Conservation (phyloP, 768 basidiomycete species). For the Terana coerulea region DNA sequence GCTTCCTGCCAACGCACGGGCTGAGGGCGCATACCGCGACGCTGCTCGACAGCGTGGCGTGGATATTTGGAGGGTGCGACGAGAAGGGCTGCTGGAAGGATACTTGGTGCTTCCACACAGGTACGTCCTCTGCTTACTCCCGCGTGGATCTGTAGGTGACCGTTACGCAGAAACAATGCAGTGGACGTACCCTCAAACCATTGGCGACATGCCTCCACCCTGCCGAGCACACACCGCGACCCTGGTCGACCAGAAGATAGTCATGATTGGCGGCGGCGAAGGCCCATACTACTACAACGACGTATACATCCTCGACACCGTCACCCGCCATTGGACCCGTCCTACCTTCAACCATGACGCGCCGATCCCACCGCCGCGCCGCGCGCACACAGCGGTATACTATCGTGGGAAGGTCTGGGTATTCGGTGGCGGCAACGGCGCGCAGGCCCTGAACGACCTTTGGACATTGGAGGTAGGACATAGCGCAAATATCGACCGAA, state of each 20-base stretch:
- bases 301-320: conserved; percentile 80
- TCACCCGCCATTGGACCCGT: conserved; percentile 59
- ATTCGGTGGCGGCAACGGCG: conserved; percentile 93
- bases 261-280: conserved; percentile 86
- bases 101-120: conserved; percentile 82
- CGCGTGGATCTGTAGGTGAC: neutral
- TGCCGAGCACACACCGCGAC: conserved; percentile 89
- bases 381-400: conserved; percentile 84
- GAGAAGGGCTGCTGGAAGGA: conserved; percentile 72
- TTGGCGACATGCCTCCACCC: conserved; percentile 78
- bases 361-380: conserved; percentile 46
- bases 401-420: conserved; percentile 73
- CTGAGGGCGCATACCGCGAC: conserved; percentile 85
- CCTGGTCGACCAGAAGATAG: conserved; percentile 72
- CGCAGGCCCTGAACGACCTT: conserved; percentile 84
- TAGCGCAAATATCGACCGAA: conserved; percentile 27
- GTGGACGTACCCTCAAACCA: conserved; percentile 76
- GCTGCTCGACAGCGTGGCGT: conserved; percentile 75
- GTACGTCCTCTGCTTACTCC: conserved; percentile 32
- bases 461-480: conserved; percentile 76
- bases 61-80: conserved; percentile 90
- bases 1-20: conserved; percentile 56
- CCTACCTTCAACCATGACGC: conserved; percentile 31
- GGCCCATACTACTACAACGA: conserved; percentile 79
- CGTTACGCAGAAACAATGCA: conserved; percentile 73